Percentiles rank a stretch among this genome's conserved stretches.
phyloP scores from a whole-genome alignment of 169 alveolate genomes.

The Cryptosporidium sp. region DNA sequence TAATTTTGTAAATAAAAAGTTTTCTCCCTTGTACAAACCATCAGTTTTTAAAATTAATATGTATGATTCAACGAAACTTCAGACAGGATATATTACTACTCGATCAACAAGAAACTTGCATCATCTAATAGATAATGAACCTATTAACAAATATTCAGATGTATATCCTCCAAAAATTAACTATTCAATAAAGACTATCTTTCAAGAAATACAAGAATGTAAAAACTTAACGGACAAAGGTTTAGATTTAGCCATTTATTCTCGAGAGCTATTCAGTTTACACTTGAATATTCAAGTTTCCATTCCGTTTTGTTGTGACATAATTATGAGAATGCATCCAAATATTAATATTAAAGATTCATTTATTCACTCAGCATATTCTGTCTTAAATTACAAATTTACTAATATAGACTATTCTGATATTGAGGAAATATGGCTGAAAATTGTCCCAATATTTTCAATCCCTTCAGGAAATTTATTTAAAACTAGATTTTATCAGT shows the following conservation, averaged over 20 bases:
- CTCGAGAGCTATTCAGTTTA: neutral
- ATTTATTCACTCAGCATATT: constrained; percentile 39
- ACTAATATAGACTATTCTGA: neutral
- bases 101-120: constrained; percentile 26
- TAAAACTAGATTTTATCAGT: constrained; percentile 28
- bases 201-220: constrained; percentile 34
- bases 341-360: constrained; percentile 50
- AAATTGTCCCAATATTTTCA: constrained; percentile 22
- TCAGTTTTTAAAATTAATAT: constrained; percentile 28
- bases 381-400: constrained; percentile 3
- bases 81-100: constrained; percentile 7
- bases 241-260: constrained; percentile 41
- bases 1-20: neutral
- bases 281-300: constrained; percentile 17
- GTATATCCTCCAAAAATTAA: constrained; percentile 28
- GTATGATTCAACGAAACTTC: constrained; percentile 4
- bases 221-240: constrained; percentile 47
- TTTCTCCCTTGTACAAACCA: constrained; percentile 49
- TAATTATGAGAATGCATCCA: constrained; percentile 39
- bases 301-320: constrained; percentile 14
- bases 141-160: constrained; percentile 1
- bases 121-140: constrained; percentile 9
- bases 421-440: constrained; percentile 32
- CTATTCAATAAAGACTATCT: neutral
- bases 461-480: constrained; percentile 38